Base-by-base conservation (phyloP, 306 rosid species). In the Cicer pinnatifidum region DNA sequence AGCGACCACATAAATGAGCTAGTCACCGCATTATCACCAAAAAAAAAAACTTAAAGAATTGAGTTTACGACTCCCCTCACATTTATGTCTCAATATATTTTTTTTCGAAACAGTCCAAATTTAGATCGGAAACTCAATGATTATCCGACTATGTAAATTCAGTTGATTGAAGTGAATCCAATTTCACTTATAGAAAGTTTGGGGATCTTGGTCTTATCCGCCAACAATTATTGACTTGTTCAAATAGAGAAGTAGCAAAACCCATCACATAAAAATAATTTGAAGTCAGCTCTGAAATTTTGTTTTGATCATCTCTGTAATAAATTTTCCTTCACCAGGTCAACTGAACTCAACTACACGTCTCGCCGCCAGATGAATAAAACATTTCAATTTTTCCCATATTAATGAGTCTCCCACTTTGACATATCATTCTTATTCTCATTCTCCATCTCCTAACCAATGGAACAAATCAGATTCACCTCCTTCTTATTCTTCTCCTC, bases 401-500 rank as follows among this genome's bases (percentile, higher is more conserved):
- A 19, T 28, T 28, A 28, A 28, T 28, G 5, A 28, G 40, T 63
- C 28, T 20, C 51, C 37, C 39, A 43, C 33, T 58, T 28, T 33
- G 5, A 60, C 16, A 59, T 11, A 6, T n/a, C 43, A 65, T 41
- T 17, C 53, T 6, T 52, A 41, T 20, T 9, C 38, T 38, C 46
- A 68, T 28, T 45, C 53, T 0, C 11, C 12, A 6, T 46, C 15
- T 23, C 8, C 51, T 7, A 2, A 3, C 45, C 75, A 75, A 91
- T 89, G 98, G 78, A 78, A 73, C 44, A 71, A 68, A 48, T 64
- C 69, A 79, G 67, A 75, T 38, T 78, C 40, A 65, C 72, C 77
- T 67, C 67, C 17, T 54, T 47, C 44, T 1, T 82, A 11, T 84
- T 20, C 33, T 35, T 50, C 45, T 16, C 81, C 39, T 6, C 77